Evolutionary conservation across 306 rosid species (phyloP).

Genomic region (Quillaja saponaria): DNA sequence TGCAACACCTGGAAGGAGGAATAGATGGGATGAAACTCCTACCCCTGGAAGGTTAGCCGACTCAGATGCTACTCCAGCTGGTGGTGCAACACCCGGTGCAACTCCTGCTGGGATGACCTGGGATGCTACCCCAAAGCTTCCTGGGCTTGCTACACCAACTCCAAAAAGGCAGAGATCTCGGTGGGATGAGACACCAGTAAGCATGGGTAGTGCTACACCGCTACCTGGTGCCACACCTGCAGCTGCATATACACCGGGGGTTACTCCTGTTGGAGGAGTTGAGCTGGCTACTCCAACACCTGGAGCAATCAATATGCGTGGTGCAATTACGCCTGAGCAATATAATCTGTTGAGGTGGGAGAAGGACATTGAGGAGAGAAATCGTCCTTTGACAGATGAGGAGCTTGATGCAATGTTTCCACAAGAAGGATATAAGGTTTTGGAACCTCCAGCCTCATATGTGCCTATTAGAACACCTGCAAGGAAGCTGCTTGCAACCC

Average conservation of each 20-base stretch:
- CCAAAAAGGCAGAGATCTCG: constrained; percentile 70
- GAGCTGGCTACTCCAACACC: constrained; percentile 72
- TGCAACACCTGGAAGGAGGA: constrained; percentile 69
- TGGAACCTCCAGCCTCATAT: constrained; percentile 66
- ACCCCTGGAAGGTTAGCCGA: constrained; percentile 65
- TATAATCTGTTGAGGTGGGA: constrained; percentile 77
- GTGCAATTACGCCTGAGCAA: constrained; percentile 69
- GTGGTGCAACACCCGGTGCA: constrained; percentile 70
- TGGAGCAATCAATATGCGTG: constrained; percentile 57
- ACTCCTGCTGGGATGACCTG: constrained; percentile 82
- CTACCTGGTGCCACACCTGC: constrained; percentile 69
- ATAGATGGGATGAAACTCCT: constrained; percentile 78
- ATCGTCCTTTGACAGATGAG: constrained; percentile 69
- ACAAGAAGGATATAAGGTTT: constrained; percentile 69
- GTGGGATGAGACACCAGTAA: constrained; percentile 81
- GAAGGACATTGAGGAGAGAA: constrained; percentile 79
- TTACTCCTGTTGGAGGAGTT: constrained; percentile 71
- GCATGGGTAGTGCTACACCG: constrained; percentile 76
- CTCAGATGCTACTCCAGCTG: constrained; percentile 69
- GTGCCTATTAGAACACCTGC: constrained; percentile 78
- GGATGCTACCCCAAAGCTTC: constrained; percentile 75
- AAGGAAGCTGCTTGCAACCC: constrained; percentile 68
- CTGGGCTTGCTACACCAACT: constrained; percentile 71
- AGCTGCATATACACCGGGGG: constrained; percentile 66
- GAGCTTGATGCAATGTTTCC: constrained; percentile 81